These are phyloP conservation scores for Capronia americana DNA, from an alignment of 2,329 filamentous ascomycete species.

Conservation along the genomic window DNA sequence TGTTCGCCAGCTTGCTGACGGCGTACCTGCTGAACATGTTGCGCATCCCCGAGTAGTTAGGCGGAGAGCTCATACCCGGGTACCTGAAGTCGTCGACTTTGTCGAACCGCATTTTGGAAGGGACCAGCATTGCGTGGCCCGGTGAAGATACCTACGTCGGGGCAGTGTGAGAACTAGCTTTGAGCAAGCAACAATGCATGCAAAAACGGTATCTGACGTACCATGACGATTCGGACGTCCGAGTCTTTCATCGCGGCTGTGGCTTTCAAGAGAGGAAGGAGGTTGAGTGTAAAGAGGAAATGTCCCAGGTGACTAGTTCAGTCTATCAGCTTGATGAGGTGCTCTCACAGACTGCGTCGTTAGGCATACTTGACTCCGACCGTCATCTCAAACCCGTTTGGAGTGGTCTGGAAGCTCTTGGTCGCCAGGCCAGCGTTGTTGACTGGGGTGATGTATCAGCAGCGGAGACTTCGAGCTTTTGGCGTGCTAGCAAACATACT, in stretches of 20 bases:
- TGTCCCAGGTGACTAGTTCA: not conserved
- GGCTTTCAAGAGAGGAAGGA: not conserved
- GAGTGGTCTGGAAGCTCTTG: not conserved
- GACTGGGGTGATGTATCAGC: not conserved
- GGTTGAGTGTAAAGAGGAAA: not conserved
- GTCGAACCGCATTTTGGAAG: not conserved
- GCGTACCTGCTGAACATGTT: conserved; percentile 28
- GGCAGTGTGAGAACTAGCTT: not conserved
- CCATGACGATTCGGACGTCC: not conserved
- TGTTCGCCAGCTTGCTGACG: conserved; percentile 31
- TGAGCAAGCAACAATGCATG: not conserved
- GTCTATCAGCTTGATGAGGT: not conserved
- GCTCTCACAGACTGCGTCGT: not conserved
- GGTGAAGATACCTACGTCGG: not conserved
- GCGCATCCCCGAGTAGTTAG: conserved; percentile 8
- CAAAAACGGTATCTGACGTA: not conserved
- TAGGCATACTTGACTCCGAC: not conserved
- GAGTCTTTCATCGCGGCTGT: not conserved
- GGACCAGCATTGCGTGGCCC: not conserved
- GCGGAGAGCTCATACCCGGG: not conserved
- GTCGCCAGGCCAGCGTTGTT: not conserved
- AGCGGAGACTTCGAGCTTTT: not conserved
- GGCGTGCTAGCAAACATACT: not conserved
- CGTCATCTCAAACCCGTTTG: not conserved
- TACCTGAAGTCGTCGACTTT: not conserved